These are phyloP conservation scores for Alternaria ventricosa DNA, from an alignment of 2,329 filamentous ascomycete species.

Conservation along the genomic window DNA sequence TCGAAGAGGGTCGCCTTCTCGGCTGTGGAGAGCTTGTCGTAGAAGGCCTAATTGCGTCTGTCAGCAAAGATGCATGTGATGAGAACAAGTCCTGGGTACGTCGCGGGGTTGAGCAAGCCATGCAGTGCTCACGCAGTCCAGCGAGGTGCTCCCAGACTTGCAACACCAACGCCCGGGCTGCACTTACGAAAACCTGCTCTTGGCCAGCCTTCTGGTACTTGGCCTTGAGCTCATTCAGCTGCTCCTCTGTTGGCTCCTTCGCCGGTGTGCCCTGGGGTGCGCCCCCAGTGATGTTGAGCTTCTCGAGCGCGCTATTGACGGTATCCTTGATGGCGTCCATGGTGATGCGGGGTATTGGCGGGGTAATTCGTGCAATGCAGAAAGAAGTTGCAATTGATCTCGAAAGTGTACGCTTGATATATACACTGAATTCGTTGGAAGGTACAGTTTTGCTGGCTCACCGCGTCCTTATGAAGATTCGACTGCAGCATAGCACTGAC, in stretches of 20 bases:
- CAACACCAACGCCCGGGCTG: background rate
- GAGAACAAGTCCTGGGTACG: background rate
- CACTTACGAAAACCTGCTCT: slow-evolving; percentile 73
- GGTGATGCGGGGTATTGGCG: slow-evolving; percentile 27
- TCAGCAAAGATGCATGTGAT: background rate
- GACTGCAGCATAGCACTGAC: slow-evolving; percentile 25
- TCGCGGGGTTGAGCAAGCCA: background rate
- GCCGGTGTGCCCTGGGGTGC: slow-evolving; percentile 45
- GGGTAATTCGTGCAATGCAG: slow-evolving; percentile 10
- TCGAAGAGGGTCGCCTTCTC: slow-evolving; percentile 82
- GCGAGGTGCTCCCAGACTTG: slow-evolving; percentile 1
- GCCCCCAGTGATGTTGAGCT: slow-evolving; percentile 48
- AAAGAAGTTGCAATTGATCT: slow-evolving; percentile 2
- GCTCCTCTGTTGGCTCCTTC: slow-evolving; percentile 66
- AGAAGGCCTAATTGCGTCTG: slow-evolving; percentile 63
- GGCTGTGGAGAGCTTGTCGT: slow-evolving; percentile 73
- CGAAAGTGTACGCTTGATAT: background rate
- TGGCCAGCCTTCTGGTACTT: slow-evolving; percentile 78
- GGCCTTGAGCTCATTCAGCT: slow-evolving; percentile 70
- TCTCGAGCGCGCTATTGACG: slow-evolving; percentile 51
- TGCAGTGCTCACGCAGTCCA: background rate
- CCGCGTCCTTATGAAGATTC: slow-evolving; percentile 10
- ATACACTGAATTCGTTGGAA: background rate
- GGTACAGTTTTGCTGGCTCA: slow-evolving; percentile 6
- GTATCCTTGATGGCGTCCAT: slow-evolving; percentile 52